A percentile compares a stretch with the other conserved stretches of the same genome.
Evolutionary conservation across 208 protist genomes (phyloP).

Genomic region (Wallacemonas sp.): DNA sequence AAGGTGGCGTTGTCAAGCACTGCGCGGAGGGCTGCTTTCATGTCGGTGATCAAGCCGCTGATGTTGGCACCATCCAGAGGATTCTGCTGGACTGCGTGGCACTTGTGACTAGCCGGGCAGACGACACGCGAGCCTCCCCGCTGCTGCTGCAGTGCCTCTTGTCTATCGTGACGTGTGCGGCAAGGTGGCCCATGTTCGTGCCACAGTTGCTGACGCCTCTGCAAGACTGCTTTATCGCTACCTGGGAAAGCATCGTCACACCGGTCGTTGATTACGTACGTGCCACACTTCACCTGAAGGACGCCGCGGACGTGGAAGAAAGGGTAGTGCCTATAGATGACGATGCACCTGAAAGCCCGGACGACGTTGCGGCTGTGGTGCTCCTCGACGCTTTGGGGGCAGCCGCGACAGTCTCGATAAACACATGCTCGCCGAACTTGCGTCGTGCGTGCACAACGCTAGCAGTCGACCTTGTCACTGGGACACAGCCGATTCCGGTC

Average conservation of each 20-base stretch:
- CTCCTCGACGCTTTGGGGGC: conserved; percentile 6
- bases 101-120: background rate
- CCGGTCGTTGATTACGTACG: background rate
- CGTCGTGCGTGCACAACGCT: background rate
- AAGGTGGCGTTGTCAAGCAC: background rate
- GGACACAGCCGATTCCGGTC: background rate
- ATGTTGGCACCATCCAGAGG: background rate
- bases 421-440: background rate
- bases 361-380: background rate
- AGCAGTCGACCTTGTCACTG: background rate
- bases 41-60: background rate
- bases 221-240: conserved; percentile 3
- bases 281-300: background rate
- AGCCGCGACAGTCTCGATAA: background rate
- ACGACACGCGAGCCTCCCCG: background rate
- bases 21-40: background rate
- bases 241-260: background rate
- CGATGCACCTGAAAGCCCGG: background rate
- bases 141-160: background rate
- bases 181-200: background rate
- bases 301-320: background rate
- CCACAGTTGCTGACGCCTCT: background rate
- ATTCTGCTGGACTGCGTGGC: background rate
- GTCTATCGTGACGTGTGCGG: background rate
- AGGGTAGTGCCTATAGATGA: background rate